Base-by-base conservation (phyloP, 257 asterid species). In the Penstemon newberryi region DNA sequence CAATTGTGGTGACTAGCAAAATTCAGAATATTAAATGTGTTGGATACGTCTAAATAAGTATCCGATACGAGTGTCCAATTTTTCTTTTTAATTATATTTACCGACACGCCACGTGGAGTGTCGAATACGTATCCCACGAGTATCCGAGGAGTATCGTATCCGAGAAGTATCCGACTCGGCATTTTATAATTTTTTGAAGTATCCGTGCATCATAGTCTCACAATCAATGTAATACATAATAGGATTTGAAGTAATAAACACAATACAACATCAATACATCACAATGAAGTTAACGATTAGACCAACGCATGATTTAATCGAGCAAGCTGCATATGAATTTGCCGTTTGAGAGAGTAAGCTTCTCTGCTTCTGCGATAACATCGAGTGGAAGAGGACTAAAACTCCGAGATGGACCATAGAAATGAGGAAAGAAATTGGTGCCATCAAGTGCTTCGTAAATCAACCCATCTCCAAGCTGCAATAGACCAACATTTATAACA, bases 401-500 rank as follows among this genome's bases (percentile, higher is more conserved):
- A 78, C 90, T 88, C 64, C 95, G 78, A 54, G 88, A 80, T 18
- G 97, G 93, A 5, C 98, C 98, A 9, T 92, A 92, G 81, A 90
- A 92, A 85, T 92, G 98, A 63, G 97, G 97, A 65, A 92, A 90
- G 13, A 73, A 67, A 13, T 77, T 74, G 39, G 79, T 38, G 37
- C 83, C 85, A 1, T 83, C 95, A 56, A 78, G 82, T 12, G 83
- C 84, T 85, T 92, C 97, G 68, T 90, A 92, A 47, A 86, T 71
- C 83, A 88, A 77, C 52, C 97, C 98, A 56, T 83, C 61, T 5
- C 97, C 96, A 40, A 90, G 97, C 96, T 92, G 96, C 67, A 73
- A 70, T 7, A 25, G 39, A 39, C 9, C 40, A 33, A 64, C 43
- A 40, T 36, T 4, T 15, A 47, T 18, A 39, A 3, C 42, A 55